Conservation (phyloP, 2,329 filamentous ascomycete genomes). For the Fusarium domesticum region DNA sequence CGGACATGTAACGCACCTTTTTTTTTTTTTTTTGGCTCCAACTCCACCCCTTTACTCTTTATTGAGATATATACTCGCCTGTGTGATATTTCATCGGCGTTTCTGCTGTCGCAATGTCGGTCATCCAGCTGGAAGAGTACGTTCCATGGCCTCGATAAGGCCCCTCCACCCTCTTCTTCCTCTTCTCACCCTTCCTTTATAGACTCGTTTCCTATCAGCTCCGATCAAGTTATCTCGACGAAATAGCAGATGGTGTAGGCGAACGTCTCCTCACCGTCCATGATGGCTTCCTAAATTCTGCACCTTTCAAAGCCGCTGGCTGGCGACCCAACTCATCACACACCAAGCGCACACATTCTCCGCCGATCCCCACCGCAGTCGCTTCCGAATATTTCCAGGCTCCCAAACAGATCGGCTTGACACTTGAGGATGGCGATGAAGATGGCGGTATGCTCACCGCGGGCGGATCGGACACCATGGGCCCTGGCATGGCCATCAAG, state of each 20-base stretch:
- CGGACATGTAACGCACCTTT: no score
- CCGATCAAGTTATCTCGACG: constrained; percentile 73
- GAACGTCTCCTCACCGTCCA: constrained; percentile 81
- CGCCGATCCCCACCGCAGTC: constrained; percentile 78
- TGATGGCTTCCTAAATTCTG: constrained; percentile 73
- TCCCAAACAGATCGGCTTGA: constrained; percentile 59
- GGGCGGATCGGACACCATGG: constrained; percentile 64
- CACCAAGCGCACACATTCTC: constrained; percentile 80
- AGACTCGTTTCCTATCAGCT: constrained; percentile 82
- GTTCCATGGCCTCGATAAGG: constrained; percentile 8
- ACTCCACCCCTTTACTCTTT: neutral
- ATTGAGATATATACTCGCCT: neutral
- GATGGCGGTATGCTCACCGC: constrained; percentile 71
- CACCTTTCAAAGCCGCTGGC: constrained; percentile 77
- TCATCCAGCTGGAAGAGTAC: constrained; percentile 41
- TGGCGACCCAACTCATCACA: constrained; percentile 73
- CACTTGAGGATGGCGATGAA: constrained; percentile 68
- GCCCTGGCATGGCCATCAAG: constrained; percentile 64
- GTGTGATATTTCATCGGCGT: constrained; percentile 4
- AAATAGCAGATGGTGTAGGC: constrained; percentile 79
- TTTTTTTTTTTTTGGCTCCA: no score
- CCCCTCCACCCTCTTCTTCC: neutral
- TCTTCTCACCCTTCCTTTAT: constrained; percentile 5
- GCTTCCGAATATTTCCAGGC: constrained; percentile 82
- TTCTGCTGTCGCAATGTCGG: constrained; percentile 31